A percentile compares a stretch with the other conserved stretches of the same genome.
Evolutionary conservation across 2,329 filamentous ascomycete genomes (phyloP).

Genomic region (Cercospora sojina): DNA sequence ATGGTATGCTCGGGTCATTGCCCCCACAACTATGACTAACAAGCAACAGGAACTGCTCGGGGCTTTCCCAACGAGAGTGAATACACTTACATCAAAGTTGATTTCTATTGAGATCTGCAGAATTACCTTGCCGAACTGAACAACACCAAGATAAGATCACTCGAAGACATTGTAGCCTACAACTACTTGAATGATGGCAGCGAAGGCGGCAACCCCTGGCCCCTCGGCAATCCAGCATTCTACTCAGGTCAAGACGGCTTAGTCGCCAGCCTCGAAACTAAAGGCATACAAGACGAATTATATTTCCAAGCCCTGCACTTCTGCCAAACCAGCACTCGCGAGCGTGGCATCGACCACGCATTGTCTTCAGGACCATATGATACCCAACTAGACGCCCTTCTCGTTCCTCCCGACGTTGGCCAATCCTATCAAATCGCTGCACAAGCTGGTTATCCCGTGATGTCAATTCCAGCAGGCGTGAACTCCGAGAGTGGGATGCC

Average conservation of each 20-base stretch:
- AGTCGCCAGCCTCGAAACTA: conserved; percentile 60
- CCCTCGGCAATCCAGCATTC: conserved; percentile 60
- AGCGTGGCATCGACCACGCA: conserved; percentile 69
- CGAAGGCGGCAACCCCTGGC: conserved; percentile 62
- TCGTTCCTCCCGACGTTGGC: conserved; percentile 67
- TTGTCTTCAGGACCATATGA: conserved; percentile 49
- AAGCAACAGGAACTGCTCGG: conserved; percentile 51
- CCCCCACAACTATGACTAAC: conserved; percentile 45
- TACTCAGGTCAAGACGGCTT: conserved; percentile 71
- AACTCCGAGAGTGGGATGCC: conserved; percentile 48
- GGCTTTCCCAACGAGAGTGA: conserved; percentile 71
- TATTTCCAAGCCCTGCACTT: conserved; percentile 68
- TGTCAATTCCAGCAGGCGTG: conserved; percentile 66
- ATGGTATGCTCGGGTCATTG: conserved; percentile 33
- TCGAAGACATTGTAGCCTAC: conserved; percentile 66
- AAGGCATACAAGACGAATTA: conserved; percentile 61
- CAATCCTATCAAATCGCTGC: conserved; percentile 69
- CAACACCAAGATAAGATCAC: conserved; percentile 59
- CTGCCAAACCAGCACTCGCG: conserved; percentile 56
- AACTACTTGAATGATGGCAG: conserved; percentile 59
- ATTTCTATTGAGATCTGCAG: conserved; percentile 67
- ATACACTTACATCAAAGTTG: conserved; percentile 69
- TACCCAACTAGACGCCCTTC: conserved; percentile 57
- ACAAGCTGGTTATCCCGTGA: conserved; percentile 71
- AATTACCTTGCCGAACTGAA: conserved; percentile 61